These are phyloP conservation scores for Metschnikowia dekortorum DNA, from an alignment of 805 yeast species.

Conservation along the genomic window DNA sequence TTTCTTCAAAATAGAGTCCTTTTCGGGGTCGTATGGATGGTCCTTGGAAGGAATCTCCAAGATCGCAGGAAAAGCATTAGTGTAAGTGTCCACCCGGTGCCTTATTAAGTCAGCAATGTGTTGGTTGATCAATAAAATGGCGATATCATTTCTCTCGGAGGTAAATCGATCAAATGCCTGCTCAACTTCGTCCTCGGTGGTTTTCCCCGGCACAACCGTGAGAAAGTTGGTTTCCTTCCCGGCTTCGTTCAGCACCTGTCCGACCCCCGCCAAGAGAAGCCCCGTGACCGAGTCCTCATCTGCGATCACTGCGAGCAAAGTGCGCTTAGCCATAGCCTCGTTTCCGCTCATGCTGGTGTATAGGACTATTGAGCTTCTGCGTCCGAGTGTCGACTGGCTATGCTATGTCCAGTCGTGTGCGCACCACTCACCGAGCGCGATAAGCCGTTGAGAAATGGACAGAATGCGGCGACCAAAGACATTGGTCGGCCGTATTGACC, in stretches of 20 bases:
- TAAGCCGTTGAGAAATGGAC: background rate
- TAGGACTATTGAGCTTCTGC: background rate
- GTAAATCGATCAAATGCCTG: constrained; percentile 74
- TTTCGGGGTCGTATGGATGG: constrained; percentile 98
- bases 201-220: constrained; percentile 69
- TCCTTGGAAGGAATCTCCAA: constrained; percentile 97
- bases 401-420: constrained; percentile 3
- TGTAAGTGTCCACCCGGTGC: constrained; percentile 71
- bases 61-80: constrained; percentile 93
- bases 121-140: constrained; percentile 88
- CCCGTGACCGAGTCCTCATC: constrained; percentile 98
- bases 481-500: no score
- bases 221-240: constrained; percentile 77
- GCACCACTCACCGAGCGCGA: background rate
- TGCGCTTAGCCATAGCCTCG: constrained; percentile 60
- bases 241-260: constrained; percentile 65
- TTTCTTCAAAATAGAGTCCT: constrained; percentile 90
- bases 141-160: constrained; percentile 75
- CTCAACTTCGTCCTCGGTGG: constrained; percentile 71
- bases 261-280: constrained; percentile 89
- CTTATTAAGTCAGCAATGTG: constrained; percentile 91
- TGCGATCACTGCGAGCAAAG: constrained; percentile 88
- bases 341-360: constrained; percentile 21
- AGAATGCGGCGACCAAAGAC: no score
- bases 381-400: background rate